Percentiles rank a stretch among this genome's conserved stretches.
Evolutionary conservation across 148 eudicot species (phyloP).

Genomic region (Tetragonia tetragonoides): DNA sequence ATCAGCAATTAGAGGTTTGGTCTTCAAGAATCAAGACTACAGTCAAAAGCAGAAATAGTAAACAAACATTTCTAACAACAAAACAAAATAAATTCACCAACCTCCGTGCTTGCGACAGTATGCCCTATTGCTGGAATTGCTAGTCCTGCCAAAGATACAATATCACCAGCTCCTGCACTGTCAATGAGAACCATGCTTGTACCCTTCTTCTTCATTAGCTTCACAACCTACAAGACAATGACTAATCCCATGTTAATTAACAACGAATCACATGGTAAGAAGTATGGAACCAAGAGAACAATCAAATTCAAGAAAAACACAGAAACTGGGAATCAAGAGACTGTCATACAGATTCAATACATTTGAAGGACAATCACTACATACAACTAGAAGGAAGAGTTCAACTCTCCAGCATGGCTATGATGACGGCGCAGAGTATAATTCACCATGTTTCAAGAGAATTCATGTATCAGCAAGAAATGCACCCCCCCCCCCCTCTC

Average conservation of each 20-base stretch:
- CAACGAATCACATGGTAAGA: background rate
- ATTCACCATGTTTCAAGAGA: too few species aligned
- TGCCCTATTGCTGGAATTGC: constrained; percentile 87
- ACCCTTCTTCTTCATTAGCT: constrained; percentile 93
- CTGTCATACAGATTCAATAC: background rate
- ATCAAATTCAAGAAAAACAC: background rate
- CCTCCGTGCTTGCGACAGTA: constrained; percentile 84
- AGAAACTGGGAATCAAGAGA: background rate
- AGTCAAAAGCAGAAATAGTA: background rate
- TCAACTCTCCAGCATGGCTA: background rate
- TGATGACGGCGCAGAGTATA: too few species aligned
- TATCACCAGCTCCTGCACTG: constrained; percentile 97
- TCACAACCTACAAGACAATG: constrained; percentile 54
- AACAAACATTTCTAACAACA: constrained; percentile 2
- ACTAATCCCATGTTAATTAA: constrained; percentile 2
- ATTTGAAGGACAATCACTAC: background rate
- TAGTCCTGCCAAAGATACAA: constrained; percentile 91
- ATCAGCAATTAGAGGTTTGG: background rate
- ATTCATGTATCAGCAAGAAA: too few species aligned
- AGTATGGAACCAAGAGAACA: background rate
- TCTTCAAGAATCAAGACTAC: background rate
- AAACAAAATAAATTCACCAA: constrained; percentile 22
- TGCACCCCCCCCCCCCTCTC: too few species aligned
- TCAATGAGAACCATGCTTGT: constrained; percentile 63
- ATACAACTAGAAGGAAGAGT: background rate